phyloP scores from a whole-genome alignment of 768 basidiomycete genomes.

The Leccinum aurantiacum region DNA sequence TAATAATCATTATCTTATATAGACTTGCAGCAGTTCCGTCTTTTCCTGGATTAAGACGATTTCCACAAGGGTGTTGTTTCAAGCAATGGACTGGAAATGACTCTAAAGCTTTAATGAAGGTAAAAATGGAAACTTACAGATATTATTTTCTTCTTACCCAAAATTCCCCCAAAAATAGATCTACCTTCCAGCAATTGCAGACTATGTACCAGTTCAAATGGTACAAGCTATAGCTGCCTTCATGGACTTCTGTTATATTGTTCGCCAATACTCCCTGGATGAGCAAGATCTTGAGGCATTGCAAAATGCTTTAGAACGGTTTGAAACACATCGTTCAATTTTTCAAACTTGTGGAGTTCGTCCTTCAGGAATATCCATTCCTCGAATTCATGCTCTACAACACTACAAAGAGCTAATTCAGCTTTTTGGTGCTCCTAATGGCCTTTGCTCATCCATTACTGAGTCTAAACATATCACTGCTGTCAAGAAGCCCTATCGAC shows the following conservation, averaged over 20 bases:
- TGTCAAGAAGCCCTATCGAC: neutral
- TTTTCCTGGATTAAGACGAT: neutral
- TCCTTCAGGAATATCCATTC: too few species aligned
- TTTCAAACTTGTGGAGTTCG: too few species aligned
- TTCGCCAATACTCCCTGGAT: too few species aligned
- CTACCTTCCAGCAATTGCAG: neutral
- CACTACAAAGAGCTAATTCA: too few species aligned
- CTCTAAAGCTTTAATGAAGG: neutral
- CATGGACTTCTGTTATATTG: neutral
- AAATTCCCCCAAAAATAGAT: neutral
- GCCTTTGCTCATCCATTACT: too few species aligned
- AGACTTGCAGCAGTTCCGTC: neutral
- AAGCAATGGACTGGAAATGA: neutral
- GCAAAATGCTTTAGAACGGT: too few species aligned
- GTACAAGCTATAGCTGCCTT: neutral
- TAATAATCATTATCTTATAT: neutral
- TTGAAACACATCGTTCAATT: too few species aligned
- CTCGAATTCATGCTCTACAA: too few species aligned
- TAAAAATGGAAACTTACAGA: neutral
- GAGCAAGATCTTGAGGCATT: too few species aligned
- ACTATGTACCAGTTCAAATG: neutral
- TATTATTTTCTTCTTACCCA: neutral
- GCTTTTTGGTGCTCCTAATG: too few species aligned
- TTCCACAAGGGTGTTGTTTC: neutral
- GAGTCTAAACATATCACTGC: neutral